Evolutionary conservation across 2,329 filamentous ascomycete genomes (phyloP).

Genomic region (Penicillium occitanis): DNA sequence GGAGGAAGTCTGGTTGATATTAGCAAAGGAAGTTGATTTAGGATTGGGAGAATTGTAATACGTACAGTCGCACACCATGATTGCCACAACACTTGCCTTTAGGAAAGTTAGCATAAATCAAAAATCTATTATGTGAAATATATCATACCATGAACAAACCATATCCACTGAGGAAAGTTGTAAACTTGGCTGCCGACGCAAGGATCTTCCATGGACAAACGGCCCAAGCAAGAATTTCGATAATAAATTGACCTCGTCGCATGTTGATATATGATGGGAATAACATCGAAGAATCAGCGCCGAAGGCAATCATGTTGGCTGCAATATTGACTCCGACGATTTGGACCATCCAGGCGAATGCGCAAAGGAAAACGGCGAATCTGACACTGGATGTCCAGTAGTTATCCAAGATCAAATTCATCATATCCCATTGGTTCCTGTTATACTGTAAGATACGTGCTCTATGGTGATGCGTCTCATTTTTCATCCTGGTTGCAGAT

Average conservation of each 20-base stretch:
- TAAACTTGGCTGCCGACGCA: conserved; percentile 53
- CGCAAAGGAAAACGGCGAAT: conserved; percentile 42
- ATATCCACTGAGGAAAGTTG: conserved; percentile 63
- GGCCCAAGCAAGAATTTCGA: conserved; percentile 55
- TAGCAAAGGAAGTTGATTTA: not conserved
- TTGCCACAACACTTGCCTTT: conserved; percentile 48
- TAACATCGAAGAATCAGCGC: conserved; percentile 40
- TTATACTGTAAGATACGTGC: conserved; percentile 5
- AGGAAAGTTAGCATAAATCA: not conserved
- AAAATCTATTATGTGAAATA: not conserved
- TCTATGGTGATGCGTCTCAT: not conserved
- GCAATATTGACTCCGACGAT: conserved; percentile 42
- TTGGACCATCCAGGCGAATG: conserved; percentile 37
- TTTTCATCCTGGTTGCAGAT: not conserved
- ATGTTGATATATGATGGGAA: conserved; percentile 57
- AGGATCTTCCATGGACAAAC: conserved; percentile 64
- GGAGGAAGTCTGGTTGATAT: conserved; percentile 41
- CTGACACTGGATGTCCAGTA: conserved; percentile 37
- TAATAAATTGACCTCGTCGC: conserved; percentile 52
- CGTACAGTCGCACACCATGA: conserved; percentile 51
- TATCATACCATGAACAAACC: conserved; percentile 59
- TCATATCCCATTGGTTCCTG: conserved; percentile 33
- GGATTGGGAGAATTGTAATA: not conserved
- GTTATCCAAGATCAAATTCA: conserved; percentile 34
- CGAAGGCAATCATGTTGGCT: conserved; percentile 40